phyloP scores from a whole-genome alignment of 1,139 yeast genomes.

The Geotrichum candidum region DNA sequence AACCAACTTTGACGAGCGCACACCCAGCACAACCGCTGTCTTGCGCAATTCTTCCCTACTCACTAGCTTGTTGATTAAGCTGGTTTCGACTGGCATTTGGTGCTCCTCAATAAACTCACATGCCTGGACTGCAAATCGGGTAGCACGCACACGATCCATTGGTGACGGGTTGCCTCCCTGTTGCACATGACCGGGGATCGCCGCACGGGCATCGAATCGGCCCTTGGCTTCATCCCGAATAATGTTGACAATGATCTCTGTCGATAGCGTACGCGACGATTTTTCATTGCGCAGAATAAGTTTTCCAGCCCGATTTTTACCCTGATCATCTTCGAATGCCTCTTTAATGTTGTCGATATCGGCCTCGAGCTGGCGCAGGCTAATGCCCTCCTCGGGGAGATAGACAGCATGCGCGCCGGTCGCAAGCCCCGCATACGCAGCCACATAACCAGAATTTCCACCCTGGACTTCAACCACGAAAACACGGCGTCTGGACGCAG shows the following conservation, averaged over 20 bases:
- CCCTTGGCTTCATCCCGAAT: slow-evolving; percentile 71
- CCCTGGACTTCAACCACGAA: slow-evolving; percentile 98
- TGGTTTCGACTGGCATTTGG: slow-evolving; percentile 22
- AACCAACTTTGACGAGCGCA: slow-evolving; percentile 68
- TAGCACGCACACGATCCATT: slow-evolving; percentile 87
- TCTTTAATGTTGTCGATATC: slow-evolving; percentile 68
- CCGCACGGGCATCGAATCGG: slow-evolving; percentile 85
- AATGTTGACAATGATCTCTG: slow-evolving; percentile 76
- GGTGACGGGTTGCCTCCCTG: slow-evolving; percentile 97
- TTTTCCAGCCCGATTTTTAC: slow-evolving; percentile 82
- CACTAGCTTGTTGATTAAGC: neutral
- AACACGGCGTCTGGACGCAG: slow-evolving; percentile 89
- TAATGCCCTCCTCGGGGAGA: slow-evolving; percentile 83
- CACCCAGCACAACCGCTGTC: slow-evolving; percentile 84
- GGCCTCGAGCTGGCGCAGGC: slow-evolving; percentile 63
- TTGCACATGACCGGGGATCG: slow-evolving; percentile 97
- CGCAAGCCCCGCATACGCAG: slow-evolving; percentile 80
- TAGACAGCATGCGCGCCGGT: slow-evolving; percentile 92
- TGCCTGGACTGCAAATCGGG: slow-evolving; percentile 83
- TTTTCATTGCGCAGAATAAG: slow-evolving; percentile 77
- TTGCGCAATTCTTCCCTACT: slow-evolving; percentile 27
- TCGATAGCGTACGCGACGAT: slow-evolving; percentile 76
- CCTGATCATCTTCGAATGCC: slow-evolving; percentile 67
- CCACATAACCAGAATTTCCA: slow-evolving; percentile 90
- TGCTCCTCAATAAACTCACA: slow-evolving; percentile 69